Base-by-base conservation (phyloP, 2,329 filamentous ascomycete species). In the Alternaria gansuensis region DNA sequence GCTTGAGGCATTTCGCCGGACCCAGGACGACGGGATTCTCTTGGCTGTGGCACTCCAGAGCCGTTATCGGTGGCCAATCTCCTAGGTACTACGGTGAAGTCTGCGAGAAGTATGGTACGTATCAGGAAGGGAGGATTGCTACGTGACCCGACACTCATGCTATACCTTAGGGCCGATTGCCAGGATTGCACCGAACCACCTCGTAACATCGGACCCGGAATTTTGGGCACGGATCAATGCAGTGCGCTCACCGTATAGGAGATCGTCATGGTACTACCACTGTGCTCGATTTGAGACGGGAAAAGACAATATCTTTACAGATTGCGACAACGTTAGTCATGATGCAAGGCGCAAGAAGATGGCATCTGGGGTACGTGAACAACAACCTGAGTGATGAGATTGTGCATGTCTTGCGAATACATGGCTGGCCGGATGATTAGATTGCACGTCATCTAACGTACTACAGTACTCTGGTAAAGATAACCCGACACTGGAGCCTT, bases 401-500 rank as follows among this genome's bases (percentile, higher is more conserved):
- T 39, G 33, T 34, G 26, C 44, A 55, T 8, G 9, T 23, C 9
- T 17, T 7, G 34, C 1, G 13, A 45, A 5, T 34, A 21, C 23
- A 5, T 17, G 7, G 3, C 13, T 24, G 13, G 31, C 3, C 14
- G 7, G 23, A 41, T 29, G 28, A 4, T 21, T 14, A 4, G 23
- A 6, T n/a, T n/a, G 17, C 23, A n/a, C 17, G 41, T 26, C 5
- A 23, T 40, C 62, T 64, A 43, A 71, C 50, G 5, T 21, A 5
- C 37, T 17, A 9, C 31, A 77, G 83, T 87, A 87, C 65, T 82
- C 84, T 2, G 84, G 84, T 3, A 81, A 83, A 53, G 85, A 86
- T 49, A 86, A 86, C 34, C 75, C 79, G 1, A 76, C 77, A 0
- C 70, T 87, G 3, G 84, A 87, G 59, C 64, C 69, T 0, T 78